phyloP scores from a whole-genome alignment of 164 flowering plant genomes.

The Nymphaea colorata region DNA sequence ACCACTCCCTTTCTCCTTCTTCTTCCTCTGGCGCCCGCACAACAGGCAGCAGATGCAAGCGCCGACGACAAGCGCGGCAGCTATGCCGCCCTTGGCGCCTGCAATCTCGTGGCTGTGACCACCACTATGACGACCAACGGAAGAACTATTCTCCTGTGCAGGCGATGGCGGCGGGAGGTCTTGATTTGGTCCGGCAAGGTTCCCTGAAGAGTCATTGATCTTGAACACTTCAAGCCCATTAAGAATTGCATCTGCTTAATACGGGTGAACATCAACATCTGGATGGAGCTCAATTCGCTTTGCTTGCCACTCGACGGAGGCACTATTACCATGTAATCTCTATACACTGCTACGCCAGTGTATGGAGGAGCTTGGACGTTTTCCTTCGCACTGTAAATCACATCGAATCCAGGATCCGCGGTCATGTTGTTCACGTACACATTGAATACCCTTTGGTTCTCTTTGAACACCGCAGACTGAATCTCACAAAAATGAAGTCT shows the following conservation, averaged over 20 bases:
- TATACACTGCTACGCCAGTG: constrained; percentile 14
- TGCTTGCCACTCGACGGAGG: background rate
- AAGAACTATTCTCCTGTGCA: background rate
- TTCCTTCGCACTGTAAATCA: constrained; percentile 9
- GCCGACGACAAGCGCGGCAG: background rate
- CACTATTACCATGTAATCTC: constrained; percentile 10
- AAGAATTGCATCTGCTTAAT: constrained; percentile 17
- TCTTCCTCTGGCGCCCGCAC: too few species aligned
- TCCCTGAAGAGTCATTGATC: constrained; percentile 16
- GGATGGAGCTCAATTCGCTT: constrained; percentile 34
- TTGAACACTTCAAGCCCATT: constrained; percentile 51
- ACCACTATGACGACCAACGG: background rate
- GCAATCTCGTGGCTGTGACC: background rate
- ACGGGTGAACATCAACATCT: background rate
- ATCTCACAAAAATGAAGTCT: constrained; percentile 52
- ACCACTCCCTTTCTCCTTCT: too few species aligned
- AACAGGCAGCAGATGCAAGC: too few species aligned
- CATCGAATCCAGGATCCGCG: constrained; percentile 17
- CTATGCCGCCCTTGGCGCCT: background rate
- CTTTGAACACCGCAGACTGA: constrained; percentile 2
- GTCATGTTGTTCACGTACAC: constrained; percentile 17
- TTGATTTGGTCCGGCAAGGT: constrained; percentile 6
- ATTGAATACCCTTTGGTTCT: constrained; percentile 12
- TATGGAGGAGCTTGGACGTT: background rate
- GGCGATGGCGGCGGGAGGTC: background rate